These are phyloP conservation scores for Nicotiana paniculata DNA, from an alignment of 257 asterid genomes.

Conservation along the genomic window DNA sequence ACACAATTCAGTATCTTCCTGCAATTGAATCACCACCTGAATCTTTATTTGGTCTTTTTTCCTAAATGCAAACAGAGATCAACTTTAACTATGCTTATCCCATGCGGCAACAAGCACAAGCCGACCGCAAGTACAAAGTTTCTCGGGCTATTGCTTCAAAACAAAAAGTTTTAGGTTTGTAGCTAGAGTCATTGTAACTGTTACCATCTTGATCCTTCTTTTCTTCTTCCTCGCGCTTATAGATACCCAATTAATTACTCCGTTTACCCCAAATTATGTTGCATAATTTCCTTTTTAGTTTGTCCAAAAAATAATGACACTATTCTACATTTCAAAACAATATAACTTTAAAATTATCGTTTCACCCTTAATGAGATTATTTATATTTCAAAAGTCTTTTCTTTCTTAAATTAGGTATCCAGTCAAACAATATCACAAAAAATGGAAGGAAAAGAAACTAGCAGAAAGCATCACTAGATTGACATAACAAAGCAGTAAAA, in stretches of 20 bases:
- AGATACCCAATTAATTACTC: background rate
- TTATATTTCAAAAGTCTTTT: too few relatives aligned
- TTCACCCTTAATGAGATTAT: too few relatives aligned
- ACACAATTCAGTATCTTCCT: background rate
- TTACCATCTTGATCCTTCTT: background rate
- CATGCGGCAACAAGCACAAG: background rate
- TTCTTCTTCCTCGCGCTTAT: background rate
- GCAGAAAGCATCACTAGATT: background rate
- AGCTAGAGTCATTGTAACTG: background rate
- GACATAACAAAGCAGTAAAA: background rate
- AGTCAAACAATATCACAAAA: too few relatives aligned
- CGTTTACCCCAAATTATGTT: too few relatives aligned
- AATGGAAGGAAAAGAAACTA: too few relatives aligned
- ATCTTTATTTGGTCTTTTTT: background rate
- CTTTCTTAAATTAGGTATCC: too few relatives aligned
- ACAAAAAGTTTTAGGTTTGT: background rate
- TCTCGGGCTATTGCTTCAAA: background rate
- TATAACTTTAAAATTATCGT: too few relatives aligned
- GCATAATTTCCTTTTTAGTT: too few relatives aligned
- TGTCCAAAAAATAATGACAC: too few relatives aligned
- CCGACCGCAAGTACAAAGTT: background rate
- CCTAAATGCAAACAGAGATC: background rate
- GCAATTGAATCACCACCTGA: background rate
- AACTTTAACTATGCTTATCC: background rate
- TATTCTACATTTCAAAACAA: too few relatives aligned